Evolutionary conservation across 2,329 filamentous ascomycete species (phyloP), one percentile per base, ranked within the genome.

Genomic region (Amphichorda felina): DNA sequence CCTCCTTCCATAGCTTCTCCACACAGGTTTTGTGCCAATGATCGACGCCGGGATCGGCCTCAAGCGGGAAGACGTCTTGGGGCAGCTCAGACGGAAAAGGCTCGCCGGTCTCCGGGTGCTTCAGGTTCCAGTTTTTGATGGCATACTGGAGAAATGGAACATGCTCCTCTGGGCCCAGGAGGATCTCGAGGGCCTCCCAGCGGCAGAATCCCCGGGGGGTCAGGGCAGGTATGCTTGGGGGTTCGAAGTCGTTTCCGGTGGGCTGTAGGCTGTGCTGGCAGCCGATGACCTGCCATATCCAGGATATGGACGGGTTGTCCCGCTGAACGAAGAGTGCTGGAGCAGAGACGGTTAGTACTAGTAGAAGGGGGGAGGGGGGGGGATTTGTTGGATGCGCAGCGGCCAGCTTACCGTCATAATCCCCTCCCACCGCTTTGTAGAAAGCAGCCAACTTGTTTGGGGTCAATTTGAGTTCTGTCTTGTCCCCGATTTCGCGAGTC

Each of bases 101-200:
- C 38, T 78, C 72, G 28, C 82, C 77, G 0, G 87, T 86, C 30
- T 76, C 72, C 0, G 82, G 82, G 48, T 93, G 75, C 40, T 71
- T 73, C 39, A 96, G 69, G 25, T 75, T 68, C 72, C 87, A 95
- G 43, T 82, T 68, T 41, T 71, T 70, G 4, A 94, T 82, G 1
- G 87, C 85, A 48, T 75, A 79, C 48, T 91, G 85, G 17, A 98
- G 57, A 47, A 87, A 89, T 0, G 76, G 75, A 1, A 87, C 82
- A 60, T 96, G 88, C 48, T 93, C 84, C 45, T 91, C 81, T 0
- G 91, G 91, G 2, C 79, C 83, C 2, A 96, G 71, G 25, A 96
- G 64, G 16, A 94, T 71, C 60, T 96, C 86, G 37, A 96, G 82
- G 0, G 84, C 86, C 62, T 94, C 82, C 89, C 89, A 98, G 54